Conservation (phyloP, 305 asterid species). For the Nicotiana rustica region DNA sequence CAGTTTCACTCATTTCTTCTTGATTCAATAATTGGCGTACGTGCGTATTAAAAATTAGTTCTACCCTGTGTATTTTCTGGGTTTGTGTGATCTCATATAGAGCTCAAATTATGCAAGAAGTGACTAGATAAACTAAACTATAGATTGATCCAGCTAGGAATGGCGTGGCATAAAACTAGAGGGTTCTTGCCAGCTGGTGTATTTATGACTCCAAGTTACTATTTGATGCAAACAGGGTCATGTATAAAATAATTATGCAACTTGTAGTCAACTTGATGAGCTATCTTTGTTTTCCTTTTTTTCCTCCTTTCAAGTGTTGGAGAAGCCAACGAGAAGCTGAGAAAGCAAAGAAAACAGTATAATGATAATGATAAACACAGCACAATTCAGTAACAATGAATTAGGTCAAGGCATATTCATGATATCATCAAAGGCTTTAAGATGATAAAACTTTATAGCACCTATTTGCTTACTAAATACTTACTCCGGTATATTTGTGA, state of each 20-base stretch:
- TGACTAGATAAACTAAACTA: too few species aligned
- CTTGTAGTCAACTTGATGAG: neutral
- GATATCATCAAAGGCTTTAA: neutral
- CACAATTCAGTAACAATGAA: neutral
- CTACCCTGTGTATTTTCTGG: neutral
- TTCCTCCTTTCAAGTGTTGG: neutral
- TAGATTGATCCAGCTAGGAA: neutral
- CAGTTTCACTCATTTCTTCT: neutral
- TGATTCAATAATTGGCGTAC: neutral
- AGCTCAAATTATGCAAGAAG: too few species aligned
- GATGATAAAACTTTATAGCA: neutral
- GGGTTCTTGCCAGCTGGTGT: neutral
- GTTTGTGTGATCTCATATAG: neutral
- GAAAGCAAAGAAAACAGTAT: neutral
- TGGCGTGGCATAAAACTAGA: neutral
- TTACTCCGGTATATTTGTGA: too few species aligned
- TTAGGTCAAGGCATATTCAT: neutral
- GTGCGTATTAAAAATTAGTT: too few species aligned
- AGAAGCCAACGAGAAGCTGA: neutral
- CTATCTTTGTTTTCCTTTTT: neutral
- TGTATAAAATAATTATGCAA: neutral
- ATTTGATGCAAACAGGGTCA: neutral
- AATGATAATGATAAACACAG: neutral
- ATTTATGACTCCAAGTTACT: neutral
- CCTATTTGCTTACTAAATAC: too few species aligned